Evolutionary conservation across 345 rosid genomes (phyloP).

Genomic region (Corymbia maculata): DNA sequence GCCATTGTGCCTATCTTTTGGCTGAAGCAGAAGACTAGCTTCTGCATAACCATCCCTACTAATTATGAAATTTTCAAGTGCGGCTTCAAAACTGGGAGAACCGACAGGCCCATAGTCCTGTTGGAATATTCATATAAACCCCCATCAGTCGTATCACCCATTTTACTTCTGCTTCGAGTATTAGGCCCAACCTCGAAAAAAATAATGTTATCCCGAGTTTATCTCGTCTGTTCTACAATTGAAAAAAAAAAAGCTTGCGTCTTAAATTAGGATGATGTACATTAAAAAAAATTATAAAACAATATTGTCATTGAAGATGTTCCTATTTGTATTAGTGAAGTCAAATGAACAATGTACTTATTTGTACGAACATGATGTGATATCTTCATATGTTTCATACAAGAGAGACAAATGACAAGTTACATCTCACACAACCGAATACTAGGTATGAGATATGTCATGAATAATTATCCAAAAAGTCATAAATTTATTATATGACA

Average conservation of each 20-base stretch:
- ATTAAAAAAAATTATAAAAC: too few species aligned
- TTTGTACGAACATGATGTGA: background rate
- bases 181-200: constrained; percentile 79
- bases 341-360: background rate
- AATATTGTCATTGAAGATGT: background rate
- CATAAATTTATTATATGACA: too few species aligned
- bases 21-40: constrained; percentile 94
- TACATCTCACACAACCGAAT: background rate
- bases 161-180: constrained; percentile 92
- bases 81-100: constrained; percentile 77
- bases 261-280: background rate
- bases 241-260: background rate
- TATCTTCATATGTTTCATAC: background rate
- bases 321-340: background rate
- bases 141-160: constrained; percentile 99
- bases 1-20: constrained; percentile 98
- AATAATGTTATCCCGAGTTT: background rate
- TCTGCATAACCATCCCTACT: constrained; percentile 99
- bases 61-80: constrained; percentile 87
- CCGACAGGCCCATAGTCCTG: constrained; percentile 98
- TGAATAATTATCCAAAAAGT: too few species aligned
- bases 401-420: background rate
- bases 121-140: constrained; percentile 96
- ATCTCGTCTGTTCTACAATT: background rate
- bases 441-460: background rate